These are phyloP conservation scores for Claviceps sp. DNA, from an alignment of 2,329 filamentous ascomycete species.

Conservation along the genomic window DNA sequence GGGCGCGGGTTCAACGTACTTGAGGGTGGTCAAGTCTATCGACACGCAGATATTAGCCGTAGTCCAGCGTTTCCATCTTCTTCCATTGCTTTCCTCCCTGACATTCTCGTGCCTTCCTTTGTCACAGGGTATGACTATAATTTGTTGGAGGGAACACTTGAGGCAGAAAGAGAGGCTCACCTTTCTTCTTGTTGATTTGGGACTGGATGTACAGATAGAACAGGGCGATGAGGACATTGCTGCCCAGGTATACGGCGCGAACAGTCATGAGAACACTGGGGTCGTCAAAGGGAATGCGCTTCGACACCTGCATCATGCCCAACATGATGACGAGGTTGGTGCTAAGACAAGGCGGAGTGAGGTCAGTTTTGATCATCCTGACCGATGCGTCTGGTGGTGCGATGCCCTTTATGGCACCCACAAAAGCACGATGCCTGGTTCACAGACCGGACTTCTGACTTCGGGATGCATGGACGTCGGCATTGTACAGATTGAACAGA, in stretches of 20 bases:
- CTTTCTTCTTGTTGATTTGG: conserved; percentile 93
- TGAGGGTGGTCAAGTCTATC: conserved; percentile 86
- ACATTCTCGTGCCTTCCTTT: background rate
- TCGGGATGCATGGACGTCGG: background rate
- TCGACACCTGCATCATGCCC: conserved; percentile 96
- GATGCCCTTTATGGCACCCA: background rate
- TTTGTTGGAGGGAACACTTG: background rate
- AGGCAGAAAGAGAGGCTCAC: conserved; percentile 35
- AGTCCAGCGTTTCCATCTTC: background rate
- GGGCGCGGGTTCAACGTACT: conserved; percentile 92
- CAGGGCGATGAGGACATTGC: conserved; percentile 68
- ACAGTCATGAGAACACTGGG: conserved; percentile 45
- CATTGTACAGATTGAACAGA: background rate
- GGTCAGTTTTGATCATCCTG: conserved; percentile 11
- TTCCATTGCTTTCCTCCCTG: background rate
- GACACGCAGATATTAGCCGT: background rate
- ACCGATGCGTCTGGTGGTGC: background rate
- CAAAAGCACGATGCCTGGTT: background rate
- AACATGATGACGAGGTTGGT: conserved; percentile 91
- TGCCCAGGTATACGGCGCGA: conserved; percentile 40
- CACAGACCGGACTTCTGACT: background rate
- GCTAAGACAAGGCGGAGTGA: conserved; percentile 29
- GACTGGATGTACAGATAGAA: conserved; percentile 78
- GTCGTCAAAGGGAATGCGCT: conserved; percentile 90
- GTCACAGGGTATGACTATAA: background rate